Percentiles rank a stretch among this genome's conserved stretches.
Conservation (phyloP, 2,329 filamentous ascomycete genomes). For the Dothiorella sarmentorum region DNA sequence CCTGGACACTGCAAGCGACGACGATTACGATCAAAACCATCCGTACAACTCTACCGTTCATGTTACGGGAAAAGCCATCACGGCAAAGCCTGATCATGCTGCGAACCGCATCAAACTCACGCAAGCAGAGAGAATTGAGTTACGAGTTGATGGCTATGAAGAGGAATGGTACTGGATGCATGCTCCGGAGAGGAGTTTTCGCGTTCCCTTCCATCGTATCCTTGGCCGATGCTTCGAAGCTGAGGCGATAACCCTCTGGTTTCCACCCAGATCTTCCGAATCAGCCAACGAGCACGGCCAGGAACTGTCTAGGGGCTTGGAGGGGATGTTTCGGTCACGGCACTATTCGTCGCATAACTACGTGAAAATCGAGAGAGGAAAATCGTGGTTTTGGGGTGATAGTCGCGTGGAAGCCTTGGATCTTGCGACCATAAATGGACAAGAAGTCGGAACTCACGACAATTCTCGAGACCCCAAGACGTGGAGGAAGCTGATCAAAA, state of each 20-base stretch:
- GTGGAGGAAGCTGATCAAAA: constrained; percentile 46
- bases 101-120: neutral
- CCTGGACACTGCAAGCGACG: constrained; percentile 46
- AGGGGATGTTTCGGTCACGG: constrained; percentile 46
- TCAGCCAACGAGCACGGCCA: neutral
- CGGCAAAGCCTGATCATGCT: constrained; percentile 23
- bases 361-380: constrained; percentile 29
- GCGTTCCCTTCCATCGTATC: constrained; percentile 50
- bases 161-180: constrained; percentile 51
- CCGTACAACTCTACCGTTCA: constrained; percentile 48
- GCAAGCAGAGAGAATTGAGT: neutral
- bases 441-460: constrained; percentile 49
- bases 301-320: constrained; percentile 36
- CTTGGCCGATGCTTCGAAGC: constrained; percentile 55
- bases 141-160: constrained; percentile 43
- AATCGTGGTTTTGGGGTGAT: constrained; percentile 58
- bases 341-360: constrained; percentile 47
- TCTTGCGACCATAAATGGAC: constrained; percentile 52
- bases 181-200: constrained; percentile 38
- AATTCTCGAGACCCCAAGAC: constrained; percentile 44
- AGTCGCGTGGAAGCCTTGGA: constrained; percentile 54
- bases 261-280: constrained; percentile 28
- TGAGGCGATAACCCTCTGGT: constrained; percentile 47
- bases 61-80: constrained; percentile 46
- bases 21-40: constrained; percentile 44